These are phyloP conservation scores for Suillus ampliporus DNA, from an alignment of 768 basidiomycete genomes.

Conservation along the genomic window DNA sequence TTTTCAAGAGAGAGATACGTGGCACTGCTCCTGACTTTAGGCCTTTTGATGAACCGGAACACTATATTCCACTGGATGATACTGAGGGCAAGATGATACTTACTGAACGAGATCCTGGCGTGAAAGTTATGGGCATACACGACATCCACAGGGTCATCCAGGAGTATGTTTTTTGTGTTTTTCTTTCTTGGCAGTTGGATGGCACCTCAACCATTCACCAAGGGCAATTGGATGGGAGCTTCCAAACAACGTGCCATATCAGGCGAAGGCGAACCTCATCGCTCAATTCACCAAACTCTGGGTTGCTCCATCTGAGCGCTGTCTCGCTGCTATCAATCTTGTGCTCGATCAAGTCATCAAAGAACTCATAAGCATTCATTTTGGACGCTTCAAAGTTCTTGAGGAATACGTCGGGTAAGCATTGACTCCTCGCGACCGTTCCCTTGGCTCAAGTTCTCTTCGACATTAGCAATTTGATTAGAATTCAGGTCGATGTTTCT, in stretches of 20 bases:
- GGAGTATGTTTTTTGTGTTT: constrained; percentile 27
- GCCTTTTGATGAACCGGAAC: constrained; percentile 19
- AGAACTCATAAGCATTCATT: constrained; percentile 38
- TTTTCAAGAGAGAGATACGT: constrained; percentile 39
- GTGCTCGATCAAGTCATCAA: constrained; percentile 37
- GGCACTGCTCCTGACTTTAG: constrained; percentile 44
- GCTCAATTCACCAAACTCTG: constrained; percentile 35
- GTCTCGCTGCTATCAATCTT: constrained; percentile 39
- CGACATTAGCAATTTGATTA: constrained; percentile 33
- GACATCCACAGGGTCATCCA: constrained; percentile 41
- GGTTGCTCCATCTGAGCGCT: constrained; percentile 33
- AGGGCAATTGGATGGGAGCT: constrained; percentile 45
- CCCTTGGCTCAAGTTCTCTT: constrained; percentile 10
- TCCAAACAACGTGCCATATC: constrained; percentile 40
- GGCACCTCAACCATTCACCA: neutral
- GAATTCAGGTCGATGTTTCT: constrained; percentile 32
- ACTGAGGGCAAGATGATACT: constrained; percentile 16
- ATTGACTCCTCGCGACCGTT: constrained; percentile 4
- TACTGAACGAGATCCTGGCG: constrained; percentile 22
- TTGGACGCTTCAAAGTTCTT: constrained; percentile 46
- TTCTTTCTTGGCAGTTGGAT: neutral
- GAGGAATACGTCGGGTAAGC: constrained; percentile 43
- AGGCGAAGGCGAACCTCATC: constrained; percentile 38
- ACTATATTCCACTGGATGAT: constrained; percentile 16
- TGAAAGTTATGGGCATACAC: constrained; percentile 25